Percentiles rank a stretch among this genome's conserved stretches.
Evolutionary conservation across 352 stramenopile species (phyloP).

Genomic region (Pythium angustatum): DNA sequence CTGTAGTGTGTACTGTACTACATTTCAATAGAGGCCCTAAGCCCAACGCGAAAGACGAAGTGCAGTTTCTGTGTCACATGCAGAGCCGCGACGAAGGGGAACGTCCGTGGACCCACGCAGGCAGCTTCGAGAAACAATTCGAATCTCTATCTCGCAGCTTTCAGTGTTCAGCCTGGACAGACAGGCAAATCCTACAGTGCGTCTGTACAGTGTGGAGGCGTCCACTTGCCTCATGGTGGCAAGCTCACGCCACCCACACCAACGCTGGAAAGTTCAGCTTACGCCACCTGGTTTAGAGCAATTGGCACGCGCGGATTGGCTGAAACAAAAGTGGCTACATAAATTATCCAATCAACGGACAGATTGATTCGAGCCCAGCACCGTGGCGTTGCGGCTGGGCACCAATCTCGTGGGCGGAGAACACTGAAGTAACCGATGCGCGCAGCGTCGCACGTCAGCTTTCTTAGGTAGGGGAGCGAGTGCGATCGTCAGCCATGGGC

Average conservation of each 20-base stretch:
- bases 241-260: neutral
- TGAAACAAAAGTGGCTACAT: conserved; percentile 10
- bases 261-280: neutral
- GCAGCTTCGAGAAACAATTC: neutral
- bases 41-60: neutral
- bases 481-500: neutral
- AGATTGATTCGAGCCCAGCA: neutral
- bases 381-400: too few relatives aligned
- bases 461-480: too few relatives aligned
- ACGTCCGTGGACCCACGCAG: neutral
- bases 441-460: neutral
- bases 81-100: neutral
- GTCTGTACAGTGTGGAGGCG: too few relatives aligned
- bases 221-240: neutral
- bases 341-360: neutral
- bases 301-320: neutral
- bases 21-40: conserved; percentile 1
- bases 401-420: too few relatives aligned
- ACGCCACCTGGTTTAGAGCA: neutral
- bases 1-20: neutral
- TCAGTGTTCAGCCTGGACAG: too few relatives aligned
- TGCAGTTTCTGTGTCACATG: conserved; percentile 6
- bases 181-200: too few relatives aligned
- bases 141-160: too few relatives aligned
- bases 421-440: too few relatives aligned